phyloP scores from a whole-genome alignment of 2,329 filamentous ascomycete species.

The Arthrinium phaeospermum region DNA sequence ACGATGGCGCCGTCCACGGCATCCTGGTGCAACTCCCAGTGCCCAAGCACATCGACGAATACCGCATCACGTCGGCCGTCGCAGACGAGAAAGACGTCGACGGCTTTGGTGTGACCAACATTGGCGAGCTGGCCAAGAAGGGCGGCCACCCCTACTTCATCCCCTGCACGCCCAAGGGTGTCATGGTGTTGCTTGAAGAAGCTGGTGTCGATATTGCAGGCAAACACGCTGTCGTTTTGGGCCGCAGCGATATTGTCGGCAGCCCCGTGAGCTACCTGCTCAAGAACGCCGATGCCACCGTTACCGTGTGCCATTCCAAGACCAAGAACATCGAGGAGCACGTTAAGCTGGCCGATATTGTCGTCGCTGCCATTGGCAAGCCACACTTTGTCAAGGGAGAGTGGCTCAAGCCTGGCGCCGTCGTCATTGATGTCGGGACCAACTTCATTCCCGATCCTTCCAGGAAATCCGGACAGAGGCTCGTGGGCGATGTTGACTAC shows the following conservation, averaged over 20 bases:
- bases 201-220: slow-evolving; percentile 82
- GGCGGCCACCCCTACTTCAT: slow-evolving; percentile 88
- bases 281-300: slow-evolving; percentile 94
- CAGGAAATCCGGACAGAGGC: slow-evolving; percentile 89
- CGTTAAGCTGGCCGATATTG: slow-evolving; percentile 83
- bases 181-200: slow-evolving; percentile 90
- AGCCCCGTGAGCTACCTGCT: slow-evolving; percentile 95
- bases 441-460: slow-evolving; percentile 90
- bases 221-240: slow-evolving; percentile 93
- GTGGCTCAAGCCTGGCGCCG: slow-evolving; percentile 92
- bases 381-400: slow-evolving; percentile 90
- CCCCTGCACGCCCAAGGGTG: slow-evolving; percentile 95
- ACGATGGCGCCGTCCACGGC: slow-evolving; percentile 84
- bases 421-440: slow-evolving; percentile 97
- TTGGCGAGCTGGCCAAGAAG: slow-evolving; percentile 95
- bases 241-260: slow-evolving; percentile 95
- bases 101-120: slow-evolving; percentile 92
- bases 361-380: slow-evolving; percentile 90
- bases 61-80: slow-evolving; percentile 87
- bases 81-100: slow-evolving; percentile 96
- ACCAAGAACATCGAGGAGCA: slow-evolving; percentile 75
- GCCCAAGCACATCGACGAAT: slow-evolving; percentile 88
- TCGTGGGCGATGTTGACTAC: slow-evolving; percentile 95
- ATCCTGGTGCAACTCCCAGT: slow-evolving; percentile 94
- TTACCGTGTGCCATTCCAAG: slow-evolving; percentile 94